Evolutionary conservation across 2,329 filamentous ascomycete genomes (phyloP), one percentile per base, ranked within the genome.

Genomic region (Aspergillus sp.): DNA sequence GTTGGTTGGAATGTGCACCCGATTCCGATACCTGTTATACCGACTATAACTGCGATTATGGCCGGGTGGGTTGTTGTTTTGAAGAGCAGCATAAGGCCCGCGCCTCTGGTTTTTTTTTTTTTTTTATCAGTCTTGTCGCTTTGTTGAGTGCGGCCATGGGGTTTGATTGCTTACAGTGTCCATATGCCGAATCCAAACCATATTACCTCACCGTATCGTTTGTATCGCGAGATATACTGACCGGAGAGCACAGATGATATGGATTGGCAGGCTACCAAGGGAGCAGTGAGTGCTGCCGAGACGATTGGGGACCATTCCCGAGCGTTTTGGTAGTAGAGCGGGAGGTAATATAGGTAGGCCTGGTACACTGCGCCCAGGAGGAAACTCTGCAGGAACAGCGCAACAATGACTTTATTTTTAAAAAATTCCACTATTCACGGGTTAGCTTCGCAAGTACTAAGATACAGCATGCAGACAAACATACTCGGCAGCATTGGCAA

Each of bases 241-340:
- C 85, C 85, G 0, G 81, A 82, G 17, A 63, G 56, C n/a, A 75
- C 68, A 2, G 73, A 76, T 0, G 68, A 61, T 11, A 68, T 40
- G 1, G 73, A 73, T 23, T 87, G 82, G 7, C 72, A 70, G 17
- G 73, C 69, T 8, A 84, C 78, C 60, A 86, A 72, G 0, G 82
- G 78, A 8, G 82, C 72, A 2, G 79, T 79, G 31, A 85, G 70
- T 7, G 76, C 75, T 1, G 84, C 85, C 3, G 84, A 84, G 12
- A 73, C 71, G 14, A 81, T 66, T 0, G 79, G 74, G 3, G 73
- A 73, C 65, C 73, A 75, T 27, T 74, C 72, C 23, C 79, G 76
- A 3, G 80, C 83, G 56, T 86, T 87, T 62, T 88, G 84, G 45
- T 84, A 83, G 68, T 85, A 88, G 0, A 87, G 73, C 1, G 85